These are phyloP conservation scores for Didymella pinodella DNA, from an alignment of 2,329 filamentous ascomycete species.

Conservation along the genomic window DNA sequence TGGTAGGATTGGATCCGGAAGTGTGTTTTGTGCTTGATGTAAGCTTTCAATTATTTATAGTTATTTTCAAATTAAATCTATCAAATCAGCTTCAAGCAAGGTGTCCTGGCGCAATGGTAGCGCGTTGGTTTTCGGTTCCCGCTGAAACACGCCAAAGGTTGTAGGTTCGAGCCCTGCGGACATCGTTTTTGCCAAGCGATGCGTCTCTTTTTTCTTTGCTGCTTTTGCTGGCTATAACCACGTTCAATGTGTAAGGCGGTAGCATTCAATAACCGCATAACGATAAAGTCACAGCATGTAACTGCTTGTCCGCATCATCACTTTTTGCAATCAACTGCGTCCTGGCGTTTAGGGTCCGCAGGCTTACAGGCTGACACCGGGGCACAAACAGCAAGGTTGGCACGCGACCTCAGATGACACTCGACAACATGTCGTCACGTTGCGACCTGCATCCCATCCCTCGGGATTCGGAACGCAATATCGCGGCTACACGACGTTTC, in stretches of 20 bases:
- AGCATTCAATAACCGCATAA: neutral
- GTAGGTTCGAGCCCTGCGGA: constrained; percentile 28
- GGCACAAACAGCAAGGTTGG: neutral
- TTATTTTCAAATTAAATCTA: neutral
- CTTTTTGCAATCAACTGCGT: constrained; percentile 2
- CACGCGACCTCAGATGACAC: constrained; percentile 18
- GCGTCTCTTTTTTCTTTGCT: neutral
- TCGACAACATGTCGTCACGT: constrained; percentile 20
- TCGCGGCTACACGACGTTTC: constrained; percentile 10
- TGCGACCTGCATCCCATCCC: constrained; percentile 1
- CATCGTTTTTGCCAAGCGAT: neutral
- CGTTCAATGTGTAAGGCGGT: neutral
- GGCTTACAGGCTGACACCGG: neutral
- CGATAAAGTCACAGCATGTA: neutral
- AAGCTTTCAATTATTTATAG: too few relatives aligned
- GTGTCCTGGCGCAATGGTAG: constrained; percentile 39
- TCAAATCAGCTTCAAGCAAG: constrained; percentile 9
- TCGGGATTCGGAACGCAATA: constrained; percentile 6
- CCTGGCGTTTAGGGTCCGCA: neutral
- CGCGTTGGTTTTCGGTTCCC: constrained; percentile 37
- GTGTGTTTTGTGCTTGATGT: too few relatives aligned
- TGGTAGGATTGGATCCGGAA: too few relatives aligned
- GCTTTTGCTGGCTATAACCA: neutral
- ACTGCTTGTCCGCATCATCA: neutral
- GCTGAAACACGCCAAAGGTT: constrained; percentile 34